Conservation (phyloP, 1,139 yeast genomes). For the Yamadazyma diospyri region DNA sequence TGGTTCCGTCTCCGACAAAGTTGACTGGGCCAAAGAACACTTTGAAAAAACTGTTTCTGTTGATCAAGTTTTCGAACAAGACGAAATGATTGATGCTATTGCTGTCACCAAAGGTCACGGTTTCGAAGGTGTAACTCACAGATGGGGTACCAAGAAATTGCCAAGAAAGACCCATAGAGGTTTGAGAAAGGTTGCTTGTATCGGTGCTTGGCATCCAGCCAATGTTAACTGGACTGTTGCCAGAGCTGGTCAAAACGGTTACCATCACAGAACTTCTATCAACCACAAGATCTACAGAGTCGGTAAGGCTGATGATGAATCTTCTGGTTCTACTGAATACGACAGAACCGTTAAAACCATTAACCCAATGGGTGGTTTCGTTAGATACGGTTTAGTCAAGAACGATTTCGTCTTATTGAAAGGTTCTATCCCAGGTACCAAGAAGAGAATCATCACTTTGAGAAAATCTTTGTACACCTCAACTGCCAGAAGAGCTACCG, state of each 20-base stretch:
- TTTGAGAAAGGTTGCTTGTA: slow-evolving; percentile 99
- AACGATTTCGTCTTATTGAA: slow-evolving; percentile 96
- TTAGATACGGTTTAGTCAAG: slow-evolving; percentile 96
- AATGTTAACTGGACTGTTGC: slow-evolving; percentile 99
- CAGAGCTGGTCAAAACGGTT: slow-evolving; percentile 99
- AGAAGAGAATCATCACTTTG: slow-evolving; percentile 98
- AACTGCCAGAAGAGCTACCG: slow-evolving; percentile 97
- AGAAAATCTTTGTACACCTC: slow-evolving; percentile 98
- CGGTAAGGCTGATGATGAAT: slow-evolving; percentile 94
- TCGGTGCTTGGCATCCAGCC: slow-evolving; percentile 99
- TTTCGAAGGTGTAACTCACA: slow-evolving; percentile 99
- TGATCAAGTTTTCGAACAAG: slow-evolving; percentile 95
- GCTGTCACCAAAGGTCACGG: slow-evolving; percentile 99
- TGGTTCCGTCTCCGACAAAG: slow-evolving; percentile 97
- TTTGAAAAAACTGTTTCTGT: slow-evolving; percentile 98
- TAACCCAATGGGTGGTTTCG: slow-evolving; percentile 99
- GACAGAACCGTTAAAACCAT: slow-evolving; percentile 99
- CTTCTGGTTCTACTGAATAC: slow-evolving; percentile 93
- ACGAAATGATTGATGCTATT: slow-evolving; percentile 96
- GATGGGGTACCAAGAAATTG: slow-evolving; percentile 99
- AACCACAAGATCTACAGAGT: slow-evolving; percentile 99
- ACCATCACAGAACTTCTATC: slow-evolving; percentile 99
- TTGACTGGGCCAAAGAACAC: slow-evolving; percentile 98
- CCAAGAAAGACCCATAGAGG: slow-evolving; percentile 99
- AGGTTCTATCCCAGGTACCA: slow-evolving; percentile 99